Evolutionary conservation across 495 filamentous ascomycete genomes (phyloP).

Genomic region (Neurospora sp.): DNA sequence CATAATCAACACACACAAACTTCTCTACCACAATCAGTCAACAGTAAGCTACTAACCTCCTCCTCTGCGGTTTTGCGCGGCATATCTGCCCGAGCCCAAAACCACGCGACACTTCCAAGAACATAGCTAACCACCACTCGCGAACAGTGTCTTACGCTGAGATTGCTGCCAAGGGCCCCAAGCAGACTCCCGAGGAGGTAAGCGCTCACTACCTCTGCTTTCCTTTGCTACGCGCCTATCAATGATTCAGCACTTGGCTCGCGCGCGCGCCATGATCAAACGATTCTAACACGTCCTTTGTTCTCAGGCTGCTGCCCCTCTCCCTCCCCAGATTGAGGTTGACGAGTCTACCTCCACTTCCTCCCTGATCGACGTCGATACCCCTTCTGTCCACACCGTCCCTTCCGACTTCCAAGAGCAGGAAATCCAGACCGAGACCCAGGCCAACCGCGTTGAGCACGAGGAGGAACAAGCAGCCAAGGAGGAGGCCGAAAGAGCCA

Average conservation of each 20-base stretch:
- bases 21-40: background rate
- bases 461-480: conserved; percentile 13
- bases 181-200: conserved; percentile 64
- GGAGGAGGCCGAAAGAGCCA: conserved; percentile 24
- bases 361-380: conserved; percentile 69
- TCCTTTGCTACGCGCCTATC: background rate
- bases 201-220: conserved; percentile 5
- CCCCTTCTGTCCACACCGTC: conserved; percentile 58
- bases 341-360: conserved; percentile 45
- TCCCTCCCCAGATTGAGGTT: conserved; percentile 50
- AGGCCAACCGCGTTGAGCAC: conserved; percentile 50
- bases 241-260: background rate
- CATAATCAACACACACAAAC: background rate
- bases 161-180: conserved; percentile 60
- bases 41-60: background rate
- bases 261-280: background rate
- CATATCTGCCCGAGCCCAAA: background rate
- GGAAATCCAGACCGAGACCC: conserved; percentile 60
- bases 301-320: conserved; percentile 50
- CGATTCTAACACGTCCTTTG: background rate
- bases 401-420: conserved; percentile 55
- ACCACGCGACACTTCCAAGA: background rate
- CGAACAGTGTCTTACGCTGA: conserved; percentile 66
- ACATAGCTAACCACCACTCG: background rate
- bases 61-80: background rate